These are phyloP conservation scores for Osmanthus fragrans DNA, from an alignment of 257 asterid species.

Conservation along the genomic window DNA sequence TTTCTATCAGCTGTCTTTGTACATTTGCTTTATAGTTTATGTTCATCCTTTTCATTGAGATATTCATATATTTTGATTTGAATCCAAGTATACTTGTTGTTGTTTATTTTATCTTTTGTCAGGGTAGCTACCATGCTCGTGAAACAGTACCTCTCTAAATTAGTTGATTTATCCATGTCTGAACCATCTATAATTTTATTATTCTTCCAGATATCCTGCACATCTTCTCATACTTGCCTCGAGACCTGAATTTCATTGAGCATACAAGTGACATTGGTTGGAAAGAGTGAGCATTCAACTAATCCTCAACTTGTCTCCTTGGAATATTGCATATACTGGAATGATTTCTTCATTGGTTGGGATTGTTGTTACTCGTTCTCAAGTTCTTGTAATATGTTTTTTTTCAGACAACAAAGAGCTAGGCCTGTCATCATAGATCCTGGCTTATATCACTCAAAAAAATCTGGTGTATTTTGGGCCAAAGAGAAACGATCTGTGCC, in stretches of 20 bases:
- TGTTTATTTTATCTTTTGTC: background rate
- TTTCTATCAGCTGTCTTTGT: background rate
- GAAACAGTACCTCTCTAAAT: background rate
- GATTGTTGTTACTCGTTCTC: constrained; percentile 1
- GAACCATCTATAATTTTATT: constrained; percentile 13
- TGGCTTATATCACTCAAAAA: constrained; percentile 81
- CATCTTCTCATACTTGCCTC: constrained; percentile 93
- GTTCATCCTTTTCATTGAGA: background rate
- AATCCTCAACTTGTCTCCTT: constrained; percentile 18
- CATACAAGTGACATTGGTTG: constrained; percentile 93
- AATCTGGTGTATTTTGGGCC: constrained; percentile 96
- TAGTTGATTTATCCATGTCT: constrained; percentile 9
- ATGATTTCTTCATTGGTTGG: constrained; percentile 11
- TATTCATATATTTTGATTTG: background rate
- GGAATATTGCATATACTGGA: constrained; percentile 9
- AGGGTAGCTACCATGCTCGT: background rate
- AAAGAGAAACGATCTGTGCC: constrained; percentile 86
- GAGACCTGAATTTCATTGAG: constrained; percentile 95
- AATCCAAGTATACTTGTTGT: background rate
- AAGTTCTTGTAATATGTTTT: constrained; percentile 6
- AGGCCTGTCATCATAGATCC: constrained; percentile 89
- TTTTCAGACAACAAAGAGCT: constrained; percentile 74
- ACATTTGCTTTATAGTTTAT: background rate
- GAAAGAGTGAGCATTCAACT: constrained; percentile 77
- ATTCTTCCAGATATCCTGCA: constrained; percentile 77